Evolutionary conservation across 257 asterid species (phyloP).

Genomic region (Echites panduratus): DNA sequence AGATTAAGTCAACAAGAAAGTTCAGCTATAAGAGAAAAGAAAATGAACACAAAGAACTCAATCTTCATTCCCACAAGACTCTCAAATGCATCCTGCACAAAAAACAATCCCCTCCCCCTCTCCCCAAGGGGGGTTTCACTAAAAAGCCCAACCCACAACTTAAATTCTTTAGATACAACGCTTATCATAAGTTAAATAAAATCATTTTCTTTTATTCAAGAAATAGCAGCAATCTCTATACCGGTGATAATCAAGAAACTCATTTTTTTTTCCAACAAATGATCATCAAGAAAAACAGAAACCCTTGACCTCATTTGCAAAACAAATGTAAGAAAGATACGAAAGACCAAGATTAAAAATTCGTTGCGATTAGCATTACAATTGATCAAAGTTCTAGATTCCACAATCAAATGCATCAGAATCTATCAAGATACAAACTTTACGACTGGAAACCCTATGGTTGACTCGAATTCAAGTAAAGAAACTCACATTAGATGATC

Average conservation of each 20-base stretch:
- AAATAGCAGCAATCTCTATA: slow-evolving; percentile 4
- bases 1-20: not conserved
- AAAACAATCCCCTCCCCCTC: no score
- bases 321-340: not conserved
- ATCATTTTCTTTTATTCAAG: not conserved
- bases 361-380: not conserved
- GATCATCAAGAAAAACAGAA: slow-evolving; percentile 1
- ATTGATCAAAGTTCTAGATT: not conserved
- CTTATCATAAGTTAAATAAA: not conserved
- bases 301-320: not conserved
- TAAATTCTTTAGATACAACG: not conserved
- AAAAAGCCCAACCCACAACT: not conserved
- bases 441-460: slow-evolving; percentile 11
- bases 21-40: not conserved
- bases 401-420: not conserved
- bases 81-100: not conserved
- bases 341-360: not conserved
- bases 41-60: not conserved
- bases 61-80: not conserved
- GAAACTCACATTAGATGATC: slow-evolving; percentile 18
- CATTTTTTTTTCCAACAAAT: not conserved
- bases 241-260: slow-evolving; percentile 1
- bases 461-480: slow-evolving; percentile 10
- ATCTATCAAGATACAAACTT: not conserved
- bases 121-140: not conserved